phyloP scores from a whole-genome alignment of 331 rosid species.

The Quercus tomentella region DNA sequence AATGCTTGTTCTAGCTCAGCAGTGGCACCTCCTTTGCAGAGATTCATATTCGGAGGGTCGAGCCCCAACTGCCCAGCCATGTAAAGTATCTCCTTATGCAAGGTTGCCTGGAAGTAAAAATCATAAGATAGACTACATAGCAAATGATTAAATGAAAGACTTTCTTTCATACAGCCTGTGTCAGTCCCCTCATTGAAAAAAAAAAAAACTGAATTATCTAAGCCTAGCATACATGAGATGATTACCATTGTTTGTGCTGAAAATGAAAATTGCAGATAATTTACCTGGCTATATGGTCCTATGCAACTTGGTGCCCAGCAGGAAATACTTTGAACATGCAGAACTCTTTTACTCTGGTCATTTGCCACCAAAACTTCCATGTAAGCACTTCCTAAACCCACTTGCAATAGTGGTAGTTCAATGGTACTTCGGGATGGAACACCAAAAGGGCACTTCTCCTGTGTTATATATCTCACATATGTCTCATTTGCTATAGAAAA shows the following conservation, averaged over 20 bases:
- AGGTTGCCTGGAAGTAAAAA: slow-evolving; percentile 70
- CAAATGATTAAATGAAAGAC: not conserved
- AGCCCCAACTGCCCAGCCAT: slow-evolving; percentile 99
- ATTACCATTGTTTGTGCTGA: not conserved
- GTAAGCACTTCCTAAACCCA: slow-evolving; percentile 66
- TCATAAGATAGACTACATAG: not conserved
- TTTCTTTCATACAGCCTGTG: not conserved
- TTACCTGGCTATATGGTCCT: slow-evolving; percentile 99
- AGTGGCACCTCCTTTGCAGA: slow-evolving; percentile 63
- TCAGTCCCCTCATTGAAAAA: not conserved
- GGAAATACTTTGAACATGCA: slow-evolving; percentile 94
- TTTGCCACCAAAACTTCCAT: slow-evolving; percentile 80
- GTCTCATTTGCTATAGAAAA: slow-evolving; percentile 79
- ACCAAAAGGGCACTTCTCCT: slow-evolving; percentile 80
- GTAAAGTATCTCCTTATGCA: slow-evolving; percentile 79
- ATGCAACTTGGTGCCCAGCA: slow-evolving; percentile 99
- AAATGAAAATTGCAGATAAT: not conserved
- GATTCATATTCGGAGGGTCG: slow-evolving; percentile 85
- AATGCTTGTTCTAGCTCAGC: slow-evolving; percentile 77
- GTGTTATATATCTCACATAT: slow-evolving; percentile 73
- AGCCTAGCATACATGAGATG: not conserved
- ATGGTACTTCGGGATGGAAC: slow-evolving; percentile 98
- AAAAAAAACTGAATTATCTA: not conserved
- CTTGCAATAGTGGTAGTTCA: slow-evolving; percentile 72
- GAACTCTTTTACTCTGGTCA: slow-evolving; percentile 71